These are phyloP conservation scores for Fusarium albosuccineum DNA, from an alignment of 2,329 filamentous ascomycete genomes.

Conservation along the genomic window DNA sequence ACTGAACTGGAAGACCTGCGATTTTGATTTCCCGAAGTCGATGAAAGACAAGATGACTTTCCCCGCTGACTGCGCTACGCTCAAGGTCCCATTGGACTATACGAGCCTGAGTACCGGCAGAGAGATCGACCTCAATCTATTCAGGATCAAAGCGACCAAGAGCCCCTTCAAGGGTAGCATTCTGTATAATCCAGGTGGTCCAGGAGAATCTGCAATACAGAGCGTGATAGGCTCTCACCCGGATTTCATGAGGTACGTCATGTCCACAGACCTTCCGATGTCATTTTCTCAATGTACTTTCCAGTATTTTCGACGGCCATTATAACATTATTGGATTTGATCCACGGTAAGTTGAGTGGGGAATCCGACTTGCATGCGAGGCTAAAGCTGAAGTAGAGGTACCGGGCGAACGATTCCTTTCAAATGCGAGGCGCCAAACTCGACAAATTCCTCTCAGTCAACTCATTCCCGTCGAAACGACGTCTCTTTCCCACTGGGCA, in stretches of 20 bases:
- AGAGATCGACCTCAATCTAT: neutral
- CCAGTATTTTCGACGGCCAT: neutral
- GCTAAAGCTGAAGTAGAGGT: too few relatives aligned
- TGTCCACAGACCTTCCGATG: neutral
- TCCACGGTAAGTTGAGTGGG: neutral
- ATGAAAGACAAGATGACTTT: neutral
- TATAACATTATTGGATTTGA: neutral
- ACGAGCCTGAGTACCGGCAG: neutral
- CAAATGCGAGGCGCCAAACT: too few relatives aligned
- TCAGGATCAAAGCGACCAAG: neutral
- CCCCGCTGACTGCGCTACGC: neutral
- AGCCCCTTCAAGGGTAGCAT: neutral
- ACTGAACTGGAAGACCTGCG: neutral
- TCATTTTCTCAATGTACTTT: neutral
- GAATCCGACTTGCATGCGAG: too few relatives aligned
- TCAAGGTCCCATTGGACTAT: neutral
- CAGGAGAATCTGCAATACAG: neutral
- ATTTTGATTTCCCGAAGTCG: neutral
- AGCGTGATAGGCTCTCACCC: neutral
- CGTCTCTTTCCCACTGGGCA: too few relatives aligned
- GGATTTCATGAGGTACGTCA: neutral
- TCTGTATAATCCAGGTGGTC: neutral
- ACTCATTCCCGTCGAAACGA: too few relatives aligned
- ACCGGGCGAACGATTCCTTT: too few relatives aligned
- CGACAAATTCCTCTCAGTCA: too few relatives aligned